Base-by-base conservation (phyloP, 371 early-diverging fungal genomes). In the Rhizopus arrhizus region DNA sequence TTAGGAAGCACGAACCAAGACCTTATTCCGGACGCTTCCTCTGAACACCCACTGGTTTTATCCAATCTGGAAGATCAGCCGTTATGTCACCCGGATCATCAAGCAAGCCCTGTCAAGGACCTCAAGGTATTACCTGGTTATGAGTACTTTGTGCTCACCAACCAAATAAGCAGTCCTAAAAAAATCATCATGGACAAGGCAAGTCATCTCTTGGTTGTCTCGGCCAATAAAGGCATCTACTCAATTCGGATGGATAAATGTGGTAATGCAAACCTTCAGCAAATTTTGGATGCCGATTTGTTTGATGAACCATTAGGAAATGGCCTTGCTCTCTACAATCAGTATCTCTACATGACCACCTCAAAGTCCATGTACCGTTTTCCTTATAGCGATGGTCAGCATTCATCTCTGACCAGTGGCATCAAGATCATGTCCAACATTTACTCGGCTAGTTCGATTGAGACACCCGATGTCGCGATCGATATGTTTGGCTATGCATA, bases 171-270 rank as follows among this genome's bases (percentile, higher is more conserved):
- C 15, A 62, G 66, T 46, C 80, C 80, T 29, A 63, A 67, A 13
- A 74, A 72, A 31, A 40, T 80, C 3, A 28, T 75, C 4, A 62
- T 77, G 33, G 80, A 80, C 40, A 64, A 58, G 7, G 67, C 70
- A 15, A 68, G 72, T 51, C 80, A 80, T 61, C 33, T 77, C 0
- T 53, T 80, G 13, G 75, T 75, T 9, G 55, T 74, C 2, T 67
- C 75, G 34, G 67, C 65, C 6, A 61, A 47, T 12, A 40, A 72
- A 6, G 70, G 65, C 5, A 22, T 75, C 2, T 72, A 68, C 43
- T 77, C 77, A 16, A 53, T 80, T 6, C 73, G 80, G 31, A 75
- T 69, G 66, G 80, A 80, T 49, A 58, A 68, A 46, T 80, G 80
- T 36, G 75, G 77, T 10, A 80, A 80, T 31, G 38, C 69, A 1